phyloP scores from a whole-genome alignment of 73 alveolate species.

The Paramecium pentaurelia region DNA sequence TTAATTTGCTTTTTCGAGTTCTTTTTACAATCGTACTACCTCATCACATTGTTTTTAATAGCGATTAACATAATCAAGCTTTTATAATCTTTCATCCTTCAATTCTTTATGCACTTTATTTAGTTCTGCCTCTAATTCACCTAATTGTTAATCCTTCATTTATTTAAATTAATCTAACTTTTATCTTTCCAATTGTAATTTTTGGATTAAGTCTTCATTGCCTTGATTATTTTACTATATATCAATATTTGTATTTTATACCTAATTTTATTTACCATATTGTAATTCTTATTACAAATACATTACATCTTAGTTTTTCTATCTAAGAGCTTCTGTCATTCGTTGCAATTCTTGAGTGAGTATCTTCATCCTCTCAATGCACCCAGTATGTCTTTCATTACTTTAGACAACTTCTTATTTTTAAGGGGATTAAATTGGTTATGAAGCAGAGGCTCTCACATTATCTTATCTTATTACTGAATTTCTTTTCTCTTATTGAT shows the following conservation, averaged over 20 bases:
- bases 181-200: background rate
- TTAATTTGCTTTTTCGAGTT: background rate
- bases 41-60: background rate
- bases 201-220: background rate
- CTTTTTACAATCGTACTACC: background rate
- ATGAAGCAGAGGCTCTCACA: background rate
- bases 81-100: constrained; percentile 4
- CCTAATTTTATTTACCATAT: background rate
- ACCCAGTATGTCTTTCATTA: background rate
- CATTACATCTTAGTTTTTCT: background rate
- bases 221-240: background rate
- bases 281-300: background rate
- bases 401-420: background rate
- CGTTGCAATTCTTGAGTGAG: background rate
- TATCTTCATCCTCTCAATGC: background rate
- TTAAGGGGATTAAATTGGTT: background rate
- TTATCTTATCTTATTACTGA: background rate
- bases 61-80: background rate
- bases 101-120: background rate
- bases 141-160: background rate
- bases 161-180: background rate
- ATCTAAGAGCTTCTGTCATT: background rate
- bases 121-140: background rate
- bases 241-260: background rate
- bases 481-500: constrained; percentile 1